phyloP scores from a whole-genome alignment of 108 stramenopile species.

The Pseudonitzschia pungens region DNA sequence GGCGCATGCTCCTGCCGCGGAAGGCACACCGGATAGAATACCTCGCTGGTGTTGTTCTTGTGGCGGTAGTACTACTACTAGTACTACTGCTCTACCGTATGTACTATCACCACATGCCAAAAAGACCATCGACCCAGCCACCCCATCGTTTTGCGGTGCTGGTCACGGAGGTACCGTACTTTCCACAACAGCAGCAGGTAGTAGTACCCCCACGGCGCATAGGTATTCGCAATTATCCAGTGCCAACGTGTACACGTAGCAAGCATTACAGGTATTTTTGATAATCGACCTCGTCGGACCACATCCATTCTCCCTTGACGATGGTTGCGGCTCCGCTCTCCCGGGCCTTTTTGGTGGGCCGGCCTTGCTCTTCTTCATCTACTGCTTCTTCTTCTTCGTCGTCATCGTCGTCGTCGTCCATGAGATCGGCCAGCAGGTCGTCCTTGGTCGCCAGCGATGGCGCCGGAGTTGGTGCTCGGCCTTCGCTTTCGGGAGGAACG shows the following conservation, averaged over 20 bases:
- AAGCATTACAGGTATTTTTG: slow-evolving; percentile 11
- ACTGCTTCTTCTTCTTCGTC: slow-evolving; percentile 42
- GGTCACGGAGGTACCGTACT: too few relatives aligned
- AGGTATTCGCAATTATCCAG: too few relatives aligned
- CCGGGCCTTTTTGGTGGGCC: slow-evolving; percentile 8
- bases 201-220: too few relatives aligned
- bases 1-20: too few relatives aligned
- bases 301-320: slow-evolving; percentile 32
- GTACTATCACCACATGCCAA: too few relatives aligned
- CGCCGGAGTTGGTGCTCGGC: background rate
- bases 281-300: slow-evolving; percentile 31
- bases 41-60: too few relatives aligned
- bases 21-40: too few relatives aligned
- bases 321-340: background rate
- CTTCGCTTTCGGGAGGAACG: background rate
- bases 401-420: slow-evolving; percentile 57
- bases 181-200: too few relatives aligned
- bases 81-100: too few relatives aligned
- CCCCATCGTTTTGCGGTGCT: too few relatives aligned
- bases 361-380: slow-evolving; percentile 35
- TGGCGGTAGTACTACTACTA: too few relatives aligned
- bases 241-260: background rate
- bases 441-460: slow-evolving; percentile 32
- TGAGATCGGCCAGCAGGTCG: slow-evolving; percentile 78
- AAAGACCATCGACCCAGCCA: too few relatives aligned